These are phyloP conservation scores for Rugiboletus extremiorientalis DNA, from an alignment of 1,284 basidiomycete genomes.

Conservation along the genomic window DNA sequence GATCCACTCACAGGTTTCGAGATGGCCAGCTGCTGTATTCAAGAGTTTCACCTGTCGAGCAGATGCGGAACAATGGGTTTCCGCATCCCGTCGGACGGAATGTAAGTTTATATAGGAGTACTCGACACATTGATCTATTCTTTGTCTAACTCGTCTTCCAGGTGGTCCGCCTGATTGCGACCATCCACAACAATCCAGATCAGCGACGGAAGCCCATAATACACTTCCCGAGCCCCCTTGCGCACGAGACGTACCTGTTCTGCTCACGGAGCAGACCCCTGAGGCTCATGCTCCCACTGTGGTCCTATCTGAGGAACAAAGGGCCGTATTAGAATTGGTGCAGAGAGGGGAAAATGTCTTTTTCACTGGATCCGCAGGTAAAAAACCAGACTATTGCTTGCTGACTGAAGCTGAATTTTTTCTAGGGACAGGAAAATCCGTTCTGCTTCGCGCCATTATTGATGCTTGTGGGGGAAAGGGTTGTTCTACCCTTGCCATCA, in stretches of 20 bases:
- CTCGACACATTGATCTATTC: not conserved
- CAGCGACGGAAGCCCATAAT: not conserved
- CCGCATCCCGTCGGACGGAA: conserved; percentile 8
- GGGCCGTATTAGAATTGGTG: conserved; percentile 50
- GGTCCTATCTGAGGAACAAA: conserved; percentile 51
- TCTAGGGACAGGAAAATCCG: conserved; percentile 91
- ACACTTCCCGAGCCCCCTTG: not conserved
- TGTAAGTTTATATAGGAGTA: conserved; percentile 15
- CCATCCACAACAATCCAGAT: not conserved
- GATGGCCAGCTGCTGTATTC: conserved; percentile 47
- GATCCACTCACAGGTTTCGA: conserved; percentile 40
- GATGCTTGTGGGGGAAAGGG: conserved; percentile 52
- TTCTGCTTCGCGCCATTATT: conserved; percentile 91
- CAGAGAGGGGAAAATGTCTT: conserved; percentile 61
- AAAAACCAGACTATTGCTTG: conserved; percentile 11
- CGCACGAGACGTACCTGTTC: not conserved
- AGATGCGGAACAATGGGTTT: conserved; percentile 50
- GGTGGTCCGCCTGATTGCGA: not conserved
- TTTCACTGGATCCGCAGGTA: conserved; percentile 83
- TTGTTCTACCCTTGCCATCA: conserved; percentile 82
- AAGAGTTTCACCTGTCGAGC: conserved; percentile 46
- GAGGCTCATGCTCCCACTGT: conserved; percentile 3
- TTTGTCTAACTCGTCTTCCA: conserved; percentile 7
- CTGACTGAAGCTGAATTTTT: conserved; percentile 7
- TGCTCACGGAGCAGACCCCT: not conserved